These are phyloP conservation scores for Pseudevernia furfuracea DNA, from an alignment of 495 filamentous ascomycete species.

Conservation along the genomic window DNA sequence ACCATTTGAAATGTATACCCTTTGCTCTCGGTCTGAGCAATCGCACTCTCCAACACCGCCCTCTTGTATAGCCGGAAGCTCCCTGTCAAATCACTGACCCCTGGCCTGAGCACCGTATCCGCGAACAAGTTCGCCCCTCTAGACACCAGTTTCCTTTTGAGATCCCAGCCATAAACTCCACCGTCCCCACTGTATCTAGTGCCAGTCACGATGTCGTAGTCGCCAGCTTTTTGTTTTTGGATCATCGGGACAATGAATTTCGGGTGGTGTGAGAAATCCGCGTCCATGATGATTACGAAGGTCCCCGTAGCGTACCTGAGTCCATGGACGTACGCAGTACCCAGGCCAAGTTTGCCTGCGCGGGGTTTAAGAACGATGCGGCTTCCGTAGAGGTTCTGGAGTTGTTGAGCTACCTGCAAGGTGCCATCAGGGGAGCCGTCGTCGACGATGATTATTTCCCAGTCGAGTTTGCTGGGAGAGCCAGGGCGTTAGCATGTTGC, in stretches of 20 bases:
- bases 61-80: conserved; percentile 94
- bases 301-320: conserved; percentile 80
- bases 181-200: conserved; percentile 79
- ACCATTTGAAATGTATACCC: conserved; percentile 97
- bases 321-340: conserved; percentile 95
- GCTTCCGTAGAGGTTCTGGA: conserved; percentile 70
- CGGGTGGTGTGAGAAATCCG: conserved; percentile 97
- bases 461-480: conserved; percentile 70
- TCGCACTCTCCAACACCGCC: conserved; percentile 79
- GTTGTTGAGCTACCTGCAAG: conserved; percentile 78
- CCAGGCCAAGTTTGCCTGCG: conserved; percentile 88
- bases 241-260: conserved; percentile 94
- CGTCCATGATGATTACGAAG: conserved; percentile 99
- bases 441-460: conserved; percentile 96
- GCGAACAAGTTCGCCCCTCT: conserved; percentile 90
- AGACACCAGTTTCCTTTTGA: conserved; percentile 89
- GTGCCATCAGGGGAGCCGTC: conserved; percentile 96
- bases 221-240: conserved; percentile 53
- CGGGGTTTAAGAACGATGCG: conserved; percentile 80
- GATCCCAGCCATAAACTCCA: conserved; percentile 94
- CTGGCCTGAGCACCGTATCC: conserved; percentile 85
- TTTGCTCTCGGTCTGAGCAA: conserved; percentile 76
- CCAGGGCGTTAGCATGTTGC: conserved; percentile 7
- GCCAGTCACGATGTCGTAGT: conserved; percentile 94
- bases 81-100: conserved; percentile 94